A percentile compares a stretch with the other conserved stretches of the same genome.
Conservation (phyloP, 129 eudicot species). For the carrot (Daucus carota) region DNA sequence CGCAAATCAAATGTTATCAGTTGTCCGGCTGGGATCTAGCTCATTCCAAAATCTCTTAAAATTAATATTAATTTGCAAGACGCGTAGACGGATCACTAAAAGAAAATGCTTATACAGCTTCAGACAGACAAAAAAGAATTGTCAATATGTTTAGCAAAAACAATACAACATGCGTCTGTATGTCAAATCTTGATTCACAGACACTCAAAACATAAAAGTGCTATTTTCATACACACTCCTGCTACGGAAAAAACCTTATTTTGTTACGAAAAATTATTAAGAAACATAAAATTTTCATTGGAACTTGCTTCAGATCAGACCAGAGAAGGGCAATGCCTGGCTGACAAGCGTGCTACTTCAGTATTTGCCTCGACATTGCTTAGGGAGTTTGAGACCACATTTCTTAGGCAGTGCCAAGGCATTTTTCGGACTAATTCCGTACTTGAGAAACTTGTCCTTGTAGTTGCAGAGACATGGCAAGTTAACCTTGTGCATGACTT, state of each 20-base stretch:
- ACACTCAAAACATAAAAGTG: too few species aligned
- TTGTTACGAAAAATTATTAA: not conserved
- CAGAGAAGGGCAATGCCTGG: not conserved
- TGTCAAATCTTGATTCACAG: not conserved
- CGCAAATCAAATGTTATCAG: too few species aligned
- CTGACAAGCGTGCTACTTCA: not conserved
- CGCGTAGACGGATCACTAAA: too few species aligned
- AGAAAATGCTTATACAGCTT: too few species aligned
- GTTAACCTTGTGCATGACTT: slow-evolving; percentile 14
- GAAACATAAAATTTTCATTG: not conserved
- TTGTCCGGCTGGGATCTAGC: too few species aligned
- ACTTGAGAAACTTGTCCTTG: slow-evolving; percentile 6
- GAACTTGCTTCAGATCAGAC: not conserved
- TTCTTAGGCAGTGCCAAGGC: slow-evolving; percentile 18
- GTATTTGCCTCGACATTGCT: not conserved
- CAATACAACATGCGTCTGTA: too few species aligned
- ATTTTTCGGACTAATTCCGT: not conserved
- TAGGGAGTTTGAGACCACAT: slow-evolving; percentile 13
- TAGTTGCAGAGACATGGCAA: slow-evolving; percentile 13
- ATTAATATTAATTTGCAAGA: too few species aligned
- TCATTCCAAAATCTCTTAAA: too few species aligned
- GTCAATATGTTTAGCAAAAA: too few species aligned
- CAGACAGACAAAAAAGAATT: too few species aligned
- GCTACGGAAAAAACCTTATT: not conserved
- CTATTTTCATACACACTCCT: too few species aligned